phyloP scores from a whole-genome alignment of 257 asterid species.

The Hygrophila difformis region DNA sequence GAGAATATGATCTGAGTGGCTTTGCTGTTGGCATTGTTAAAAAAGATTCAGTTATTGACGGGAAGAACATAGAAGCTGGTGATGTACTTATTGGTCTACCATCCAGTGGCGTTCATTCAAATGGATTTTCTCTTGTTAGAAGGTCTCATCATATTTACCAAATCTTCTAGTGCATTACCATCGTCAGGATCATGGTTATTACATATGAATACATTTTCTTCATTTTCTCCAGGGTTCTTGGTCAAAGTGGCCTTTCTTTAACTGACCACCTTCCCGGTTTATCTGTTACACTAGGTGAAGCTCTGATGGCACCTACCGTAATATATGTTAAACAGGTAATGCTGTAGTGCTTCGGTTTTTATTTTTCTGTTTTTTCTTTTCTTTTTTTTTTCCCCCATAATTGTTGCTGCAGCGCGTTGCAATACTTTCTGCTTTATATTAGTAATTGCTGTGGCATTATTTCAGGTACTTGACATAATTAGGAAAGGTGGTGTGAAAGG shows the following conservation, averaged over 20 bases:
- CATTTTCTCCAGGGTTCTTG: conserved; percentile 49
- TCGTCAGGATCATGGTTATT: background rate
- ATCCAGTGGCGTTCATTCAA: conserved; percentile 95
- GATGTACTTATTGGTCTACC: conserved; percentile 87
- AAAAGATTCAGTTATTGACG: conserved; percentile 73
- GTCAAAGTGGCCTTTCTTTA: conserved; percentile 64
- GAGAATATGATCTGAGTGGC: conserved; percentile 94
- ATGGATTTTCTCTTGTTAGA: conserved; percentile 87
- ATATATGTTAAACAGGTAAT: conserved; percentile 88
- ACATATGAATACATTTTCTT: background rate
- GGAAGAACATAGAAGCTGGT: conserved; percentile 61
- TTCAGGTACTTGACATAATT: conserved; percentile 76
- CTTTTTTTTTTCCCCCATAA: too few species aligned
- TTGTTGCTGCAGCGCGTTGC: background rate
- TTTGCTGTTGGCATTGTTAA: conserved; percentile 84
- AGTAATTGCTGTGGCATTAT: background rate
- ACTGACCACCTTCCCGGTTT: conserved; percentile 68
- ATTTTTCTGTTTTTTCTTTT: too few species aligned
- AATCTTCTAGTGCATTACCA: too few species aligned
- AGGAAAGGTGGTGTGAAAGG: conserved; percentile 91
- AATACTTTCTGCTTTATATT: background rate
- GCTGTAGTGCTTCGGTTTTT: background rate
- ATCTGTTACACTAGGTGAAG: conserved; percentile 55
- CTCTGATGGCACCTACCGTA: conserved; percentile 87
- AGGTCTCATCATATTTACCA: conserved; percentile 31